Evolutionary conservation across 2,329 filamentous ascomycete species (phyloP).

Genomic region (Fusarium dimerum): DNA sequence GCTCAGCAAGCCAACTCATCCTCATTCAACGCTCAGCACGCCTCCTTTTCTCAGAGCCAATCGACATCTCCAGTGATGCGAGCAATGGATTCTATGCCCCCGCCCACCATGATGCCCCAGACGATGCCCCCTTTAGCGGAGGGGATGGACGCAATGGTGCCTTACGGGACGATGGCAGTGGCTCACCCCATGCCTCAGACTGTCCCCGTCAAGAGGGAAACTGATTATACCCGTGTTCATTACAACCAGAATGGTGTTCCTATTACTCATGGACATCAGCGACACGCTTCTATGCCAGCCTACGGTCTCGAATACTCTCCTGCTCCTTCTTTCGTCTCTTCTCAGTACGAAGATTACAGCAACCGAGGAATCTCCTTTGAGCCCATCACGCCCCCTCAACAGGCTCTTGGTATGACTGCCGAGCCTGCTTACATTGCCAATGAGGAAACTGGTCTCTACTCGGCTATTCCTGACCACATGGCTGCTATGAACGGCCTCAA

Average conservation of each 20-base stretch:
- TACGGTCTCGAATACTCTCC: slow-evolving; percentile 96
- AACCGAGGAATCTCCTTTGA: slow-evolving; percentile 95
- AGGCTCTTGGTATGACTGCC: slow-evolving; percentile 74
- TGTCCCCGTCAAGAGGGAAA: slow-evolving; percentile 78
- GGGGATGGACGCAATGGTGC: slow-evolving; percentile 71
- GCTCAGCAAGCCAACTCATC: slow-evolving; percentile 98
- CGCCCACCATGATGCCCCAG: slow-evolving; percentile 75
- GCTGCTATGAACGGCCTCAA: slow-evolving; percentile 73
- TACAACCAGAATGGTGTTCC: slow-evolving; percentile 93
- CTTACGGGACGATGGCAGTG: slow-evolving; percentile 71
- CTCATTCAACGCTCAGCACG: slow-evolving; percentile 82
- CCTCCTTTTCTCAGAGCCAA: slow-evolving; percentile 73
- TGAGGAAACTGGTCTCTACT: slow-evolving; percentile 95
- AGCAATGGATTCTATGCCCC: slow-evolving; percentile 91
- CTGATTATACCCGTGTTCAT: slow-evolving; percentile 77
- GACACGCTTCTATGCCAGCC: slow-evolving; percentile 97
- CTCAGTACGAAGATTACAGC: slow-evolving; percentile 97
- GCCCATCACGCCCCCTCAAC: slow-evolving; percentile 93
- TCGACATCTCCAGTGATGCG: slow-evolving; percentile 87
- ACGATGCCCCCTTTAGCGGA: slow-evolving; percentile 58
- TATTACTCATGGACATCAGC: slow-evolving; percentile 79
- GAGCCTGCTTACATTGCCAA: slow-evolving; percentile 98
- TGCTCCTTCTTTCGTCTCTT: slow-evolving; percentile 97
- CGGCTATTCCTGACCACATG: slow-evolving; percentile 86
- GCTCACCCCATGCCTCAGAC: slow-evolving; percentile 68